Evolutionary conservation across 768 basidiomycete genomes (phyloP), one percentile per base, ranked within the genome.

Genomic region (Tylopilus sp.): DNA sequence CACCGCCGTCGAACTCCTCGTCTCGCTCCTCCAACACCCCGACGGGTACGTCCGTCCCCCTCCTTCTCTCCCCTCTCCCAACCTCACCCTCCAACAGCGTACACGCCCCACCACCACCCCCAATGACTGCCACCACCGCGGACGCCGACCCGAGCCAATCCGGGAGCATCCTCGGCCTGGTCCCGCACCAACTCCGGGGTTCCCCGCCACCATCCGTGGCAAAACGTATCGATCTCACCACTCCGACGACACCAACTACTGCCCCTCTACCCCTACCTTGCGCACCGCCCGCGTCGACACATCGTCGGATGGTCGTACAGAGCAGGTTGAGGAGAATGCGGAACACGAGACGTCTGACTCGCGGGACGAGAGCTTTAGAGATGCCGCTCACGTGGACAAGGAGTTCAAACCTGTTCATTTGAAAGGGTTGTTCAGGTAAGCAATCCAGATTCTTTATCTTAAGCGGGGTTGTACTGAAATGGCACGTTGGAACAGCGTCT

Each of bases 141-240:
- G 68, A 10, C 21, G 14, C 25, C 16, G 28, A 30, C 10, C 0
- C 28, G 3, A 70, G 22, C 54, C 60, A 17, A 61, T 56, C 38
- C 19, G 45, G 34, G 22, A 80, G 82, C 61, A 82, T 91, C 11
- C 80, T 98, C 3, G 96, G 96, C 0, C 73, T 86, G 17, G 90
- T 98, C 4, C 97, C 97, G 1, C 97, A 98, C 67, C 95, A 98
- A 66, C 76, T 98, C 11, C 84, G 97, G 97, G 95, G 0, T 93
- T 85, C 75, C 78, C 98, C 4, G 83, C 85, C 6, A 12, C 29
- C 49, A 3, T 31, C 52, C 19, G 25, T 53, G 22, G 57, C 70
- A 17, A 73, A 73, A 37, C 62, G 69, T 3, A 56, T 63, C 26
- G 75, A 76, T 30, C 53, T 67, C 19, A 33, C 56, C 30, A 45